A percentile compares a stretch with the other conserved stretches of the same genome.
Evolutionary conservation across 306 rosid genomes (phyloP).

Genomic region (Boehmeria nivea): DNA sequence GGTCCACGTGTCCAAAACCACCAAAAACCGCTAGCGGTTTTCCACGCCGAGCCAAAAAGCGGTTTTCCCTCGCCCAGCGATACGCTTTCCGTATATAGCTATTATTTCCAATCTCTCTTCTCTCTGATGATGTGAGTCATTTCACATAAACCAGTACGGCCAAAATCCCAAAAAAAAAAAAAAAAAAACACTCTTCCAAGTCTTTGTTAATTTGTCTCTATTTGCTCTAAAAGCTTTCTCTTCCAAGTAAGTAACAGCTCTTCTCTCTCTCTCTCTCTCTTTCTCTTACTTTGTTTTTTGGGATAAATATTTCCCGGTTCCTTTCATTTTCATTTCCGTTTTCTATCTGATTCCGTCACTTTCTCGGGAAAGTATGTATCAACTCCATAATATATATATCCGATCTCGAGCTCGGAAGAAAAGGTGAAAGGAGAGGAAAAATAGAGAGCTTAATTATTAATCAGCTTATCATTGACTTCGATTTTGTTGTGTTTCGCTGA

Average conservation of each 20-base stretch:
- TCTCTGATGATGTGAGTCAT: slow-evolving; percentile 34
- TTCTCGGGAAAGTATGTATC: slow-evolving; percentile 24
- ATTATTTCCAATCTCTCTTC: neutral
- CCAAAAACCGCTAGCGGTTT: slow-evolving; percentile 31
- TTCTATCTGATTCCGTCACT: slow-evolving; percentile 14
- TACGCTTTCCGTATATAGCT: slow-evolving; percentile 70
- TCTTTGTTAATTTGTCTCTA: slow-evolving; percentile 44
- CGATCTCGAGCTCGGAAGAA: slow-evolving; percentile 8
- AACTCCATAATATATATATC: too few relatives aligned
- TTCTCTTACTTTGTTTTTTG: neutral
- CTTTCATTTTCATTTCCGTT: neutral
- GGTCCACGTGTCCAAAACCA: slow-evolving; percentile 39
- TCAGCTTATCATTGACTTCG: neutral
- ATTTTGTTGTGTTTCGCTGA: neutral
- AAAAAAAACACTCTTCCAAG: slow-evolving; percentile 2
- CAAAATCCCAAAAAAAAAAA: slow-evolving; percentile 1
- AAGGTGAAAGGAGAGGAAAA: neutral
- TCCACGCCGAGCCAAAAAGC: neutral
- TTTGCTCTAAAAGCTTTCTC: slow-evolving; percentile 22
- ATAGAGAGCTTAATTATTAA: neutral
- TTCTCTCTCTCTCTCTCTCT: too few relatives aligned
- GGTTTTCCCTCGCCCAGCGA: slow-evolving; percentile 28
- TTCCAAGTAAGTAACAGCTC: slow-evolving; percentile 35
- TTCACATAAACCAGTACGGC: slow-evolving; percentile 25
- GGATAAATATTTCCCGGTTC: neutral